A percentile compares a stretch with the other conserved stretches of the same genome.
Evolutionary conservation across 805 yeast genomes (phyloP).

Genomic region (Hyphopichia homilentoma): DNA sequence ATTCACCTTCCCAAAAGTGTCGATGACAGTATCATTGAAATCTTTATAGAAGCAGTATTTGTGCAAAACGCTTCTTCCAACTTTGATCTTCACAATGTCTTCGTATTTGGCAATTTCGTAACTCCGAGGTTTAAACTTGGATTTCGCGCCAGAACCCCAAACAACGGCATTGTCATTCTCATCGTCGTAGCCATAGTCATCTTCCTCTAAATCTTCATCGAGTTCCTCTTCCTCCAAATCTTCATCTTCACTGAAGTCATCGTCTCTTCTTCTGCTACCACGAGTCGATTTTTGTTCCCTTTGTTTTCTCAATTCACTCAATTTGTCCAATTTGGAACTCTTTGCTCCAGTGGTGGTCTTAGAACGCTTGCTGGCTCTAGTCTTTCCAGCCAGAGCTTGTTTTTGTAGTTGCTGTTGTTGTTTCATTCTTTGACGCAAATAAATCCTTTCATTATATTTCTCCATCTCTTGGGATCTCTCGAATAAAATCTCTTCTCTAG

Average conservation of each 20-base stretch:
- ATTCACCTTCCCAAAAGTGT: constrained; percentile 79
- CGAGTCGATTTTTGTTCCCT: constrained; percentile 60
- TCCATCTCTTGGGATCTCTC: constrained; percentile 93
- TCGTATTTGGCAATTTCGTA: constrained; percentile 46
- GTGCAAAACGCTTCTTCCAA: constrained; percentile 74
- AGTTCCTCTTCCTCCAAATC: constrained; percentile 45
- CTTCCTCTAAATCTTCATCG: constrained; percentile 40
- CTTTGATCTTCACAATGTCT: constrained; percentile 69
- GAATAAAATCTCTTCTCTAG: constrained; percentile 84
- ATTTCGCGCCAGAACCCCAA: constrained; percentile 28
- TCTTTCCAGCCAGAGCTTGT: constrained; percentile 14
- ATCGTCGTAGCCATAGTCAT: constrained; percentile 35
- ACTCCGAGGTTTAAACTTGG: constrained; percentile 19
- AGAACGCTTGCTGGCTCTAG: constrained; percentile 38
- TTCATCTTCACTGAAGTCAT: constrained; percentile 35
- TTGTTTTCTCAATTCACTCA: constrained; percentile 71
- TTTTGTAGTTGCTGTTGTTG: constrained; percentile 35
- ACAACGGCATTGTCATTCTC: constrained; percentile 31
- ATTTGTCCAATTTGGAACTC: constrained; percentile 46
- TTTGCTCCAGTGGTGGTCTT: constrained; percentile 22
- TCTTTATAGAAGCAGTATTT: constrained; percentile 80
- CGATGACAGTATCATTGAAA: constrained; percentile 64
- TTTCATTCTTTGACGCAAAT: constrained; percentile 77
- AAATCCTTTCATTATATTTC: constrained; percentile 76
- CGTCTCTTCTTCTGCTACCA: constrained; percentile 29